phyloP scores from a whole-genome alignment of 495 filamentous ascomycete genomes.

The Copromyces sp. region DNA sequence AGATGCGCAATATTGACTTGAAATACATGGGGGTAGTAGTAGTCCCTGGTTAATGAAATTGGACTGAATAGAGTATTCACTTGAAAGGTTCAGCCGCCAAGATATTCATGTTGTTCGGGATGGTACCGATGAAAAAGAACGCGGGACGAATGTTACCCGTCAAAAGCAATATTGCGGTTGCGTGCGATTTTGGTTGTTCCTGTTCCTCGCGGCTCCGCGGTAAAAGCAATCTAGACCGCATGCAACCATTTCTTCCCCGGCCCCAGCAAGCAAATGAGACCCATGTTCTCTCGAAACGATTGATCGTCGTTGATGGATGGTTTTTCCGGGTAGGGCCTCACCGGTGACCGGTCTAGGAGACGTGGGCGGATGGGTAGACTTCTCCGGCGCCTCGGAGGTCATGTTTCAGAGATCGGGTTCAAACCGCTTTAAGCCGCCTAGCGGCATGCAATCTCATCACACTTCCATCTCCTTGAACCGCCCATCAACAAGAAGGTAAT shows the following conservation, averaged over 20 bases:
- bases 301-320: not conserved
- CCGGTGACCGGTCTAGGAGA: not conserved
- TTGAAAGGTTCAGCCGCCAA: not conserved
- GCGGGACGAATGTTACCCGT: not conserved
- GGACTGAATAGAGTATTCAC: not conserved
- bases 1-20: not conserved
- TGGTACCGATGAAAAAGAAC: not conserved
- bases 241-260: constrained; percentile 20
- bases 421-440: not conserved
- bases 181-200: not conserved
- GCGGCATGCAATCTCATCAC: not conserved
- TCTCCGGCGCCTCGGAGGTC: not conserved
- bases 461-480: not conserved
- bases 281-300: not conserved
- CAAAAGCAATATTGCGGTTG: constrained; percentile 1
- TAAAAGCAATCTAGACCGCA: constrained; percentile 13
- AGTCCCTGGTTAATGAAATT: not conserved
- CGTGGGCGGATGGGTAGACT: not conserved
- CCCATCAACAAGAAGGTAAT: not conserved
- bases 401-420: not conserved
- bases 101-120: not conserved
- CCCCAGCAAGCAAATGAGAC: constrained; percentile 15
- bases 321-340: not conserved
- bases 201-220: constrained; percentile 8
- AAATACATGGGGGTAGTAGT: not conserved